Percentiles rank a stretch among this genome's conserved stretches.
phyloP scores from a whole-genome alignment of 2,329 filamentous ascomycete genomes.

The Aspergillus uvarum region DNA sequence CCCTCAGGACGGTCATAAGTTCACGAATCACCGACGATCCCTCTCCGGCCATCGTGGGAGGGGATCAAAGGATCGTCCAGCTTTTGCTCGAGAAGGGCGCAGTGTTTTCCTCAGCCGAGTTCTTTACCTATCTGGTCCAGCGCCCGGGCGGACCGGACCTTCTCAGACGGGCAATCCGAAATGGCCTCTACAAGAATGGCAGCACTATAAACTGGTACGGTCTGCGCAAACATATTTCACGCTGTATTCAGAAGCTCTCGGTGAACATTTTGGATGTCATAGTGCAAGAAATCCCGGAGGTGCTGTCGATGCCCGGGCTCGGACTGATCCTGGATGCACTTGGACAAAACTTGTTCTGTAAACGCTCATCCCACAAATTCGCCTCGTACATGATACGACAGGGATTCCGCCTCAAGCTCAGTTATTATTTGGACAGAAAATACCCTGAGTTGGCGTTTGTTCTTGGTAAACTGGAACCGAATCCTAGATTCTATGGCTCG shows the following conservation, averaged over 20 bases:
- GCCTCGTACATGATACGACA: not conserved
- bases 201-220: no score
- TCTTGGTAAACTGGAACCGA: not conserved
- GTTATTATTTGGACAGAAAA: not conserved
- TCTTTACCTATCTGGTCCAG: not conserved
- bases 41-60: no score
- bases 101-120: not conserved
- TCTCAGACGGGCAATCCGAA: not conserved
- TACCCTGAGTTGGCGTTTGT: not conserved
- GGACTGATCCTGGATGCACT: no score
- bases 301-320: no score
- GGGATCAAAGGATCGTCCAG: not conserved
- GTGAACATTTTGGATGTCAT: no score
- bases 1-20: not conserved
- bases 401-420: not conserved
- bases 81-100: not conserved
- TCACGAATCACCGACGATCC: not conserved
- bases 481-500: not conserved
- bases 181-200: not conserved
- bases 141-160: not conserved
- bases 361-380: not conserved
- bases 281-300: no score
- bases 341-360: no score
- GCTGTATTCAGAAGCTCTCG: no score
- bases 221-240: not conserved